Evolutionary conservation across 2,329 filamentous ascomycete species (phyloP).

Genomic region (Daldinia sp.): DNA sequence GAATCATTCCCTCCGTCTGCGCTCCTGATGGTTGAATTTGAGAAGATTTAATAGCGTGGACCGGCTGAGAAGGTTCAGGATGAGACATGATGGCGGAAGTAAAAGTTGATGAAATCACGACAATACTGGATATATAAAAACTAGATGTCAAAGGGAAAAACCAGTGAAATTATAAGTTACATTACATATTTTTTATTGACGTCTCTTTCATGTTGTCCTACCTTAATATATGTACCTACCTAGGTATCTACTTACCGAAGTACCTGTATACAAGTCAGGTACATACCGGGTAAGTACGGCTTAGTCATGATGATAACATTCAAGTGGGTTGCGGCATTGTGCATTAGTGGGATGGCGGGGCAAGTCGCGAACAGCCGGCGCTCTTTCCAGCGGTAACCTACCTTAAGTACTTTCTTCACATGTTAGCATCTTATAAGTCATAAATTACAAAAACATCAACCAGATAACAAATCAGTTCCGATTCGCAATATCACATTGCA

Average conservation of each 20-base stretch:
- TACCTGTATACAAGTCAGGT: background rate
- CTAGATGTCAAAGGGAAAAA: background rate
- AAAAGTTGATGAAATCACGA: background rate
- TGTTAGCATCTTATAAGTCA: background rate
- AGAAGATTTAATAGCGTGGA: slow-evolving; percentile 54
- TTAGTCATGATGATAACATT: slow-evolving; percentile 41
- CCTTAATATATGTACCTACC: background rate
- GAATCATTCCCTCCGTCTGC: slow-evolving; percentile 66
- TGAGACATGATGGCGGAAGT: slow-evolving; percentile 40
- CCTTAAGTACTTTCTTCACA: slow-evolving; percentile 23
- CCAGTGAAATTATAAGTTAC: background rate
- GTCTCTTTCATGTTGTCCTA: background rate
- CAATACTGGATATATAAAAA: background rate
- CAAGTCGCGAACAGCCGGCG: background rate
- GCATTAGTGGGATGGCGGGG: slow-evolving; percentile 33
- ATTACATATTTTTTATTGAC: background rate
- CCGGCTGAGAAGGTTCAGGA: slow-evolving; percentile 48
- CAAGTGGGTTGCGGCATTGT: slow-evolving; percentile 10
- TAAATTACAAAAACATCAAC: slow-evolving; percentile 20
- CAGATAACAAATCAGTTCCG: slow-evolving; percentile 26
- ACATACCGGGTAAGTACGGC: slow-evolving; percentile 27
- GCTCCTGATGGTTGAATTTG: slow-evolving; percentile 56
- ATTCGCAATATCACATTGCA: slow-evolving; percentile 13
- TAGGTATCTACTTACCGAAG: background rate
- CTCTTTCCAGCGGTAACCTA: slow-evolving; percentile 7